These are phyloP conservation scores for Pseudonitzschia pungens DNA, from an alignment of 108 stramenopile genomes.

Conservation along the genomic window DNA sequence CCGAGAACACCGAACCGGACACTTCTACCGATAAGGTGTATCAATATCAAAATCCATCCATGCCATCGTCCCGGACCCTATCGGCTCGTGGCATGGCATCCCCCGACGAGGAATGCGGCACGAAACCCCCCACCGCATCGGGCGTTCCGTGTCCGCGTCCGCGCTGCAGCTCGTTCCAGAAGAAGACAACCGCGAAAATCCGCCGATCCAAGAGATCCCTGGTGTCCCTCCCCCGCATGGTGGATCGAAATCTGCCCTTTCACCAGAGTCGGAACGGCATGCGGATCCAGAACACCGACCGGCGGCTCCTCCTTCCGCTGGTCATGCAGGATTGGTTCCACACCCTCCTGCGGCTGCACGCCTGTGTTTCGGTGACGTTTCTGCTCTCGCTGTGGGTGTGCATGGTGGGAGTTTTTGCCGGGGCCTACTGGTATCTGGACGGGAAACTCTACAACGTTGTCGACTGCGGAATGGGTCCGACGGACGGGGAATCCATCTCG, in stretches of 20 bases:
- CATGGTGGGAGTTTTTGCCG: conserved; percentile 64
- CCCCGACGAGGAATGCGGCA: no score
- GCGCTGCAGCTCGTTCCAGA: no score
- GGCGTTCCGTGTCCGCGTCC: no score
- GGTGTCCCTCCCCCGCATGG: conserved; percentile 49
- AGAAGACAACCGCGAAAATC: no score
- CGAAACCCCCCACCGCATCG: no score
- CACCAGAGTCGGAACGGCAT: conserved; percentile 57
- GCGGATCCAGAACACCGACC: conserved; percentile 31
- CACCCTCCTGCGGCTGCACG: conserved; percentile 56
- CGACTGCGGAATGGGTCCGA: conserved; percentile 62
- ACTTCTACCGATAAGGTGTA: no score
- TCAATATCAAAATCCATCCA: no score
- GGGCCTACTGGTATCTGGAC: conserved; percentile 59
- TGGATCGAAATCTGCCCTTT: conserved; percentile 63
- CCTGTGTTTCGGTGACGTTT: conserved; percentile 31
- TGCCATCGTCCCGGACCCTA: no score
- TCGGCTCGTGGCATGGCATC: no score
- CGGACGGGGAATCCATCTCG: conserved; percentile 19
- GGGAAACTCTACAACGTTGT: conserved; percentile 10
- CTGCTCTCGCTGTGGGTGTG: conserved; percentile 63
- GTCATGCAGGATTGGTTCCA: conserved; percentile 80
- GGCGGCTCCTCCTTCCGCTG: neutral
- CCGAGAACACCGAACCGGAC: no score
- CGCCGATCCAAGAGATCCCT: neutral